phyloP scores from a whole-genome alignment of 129 eudicot species.

The Pulicaria dysenterica region DNA sequence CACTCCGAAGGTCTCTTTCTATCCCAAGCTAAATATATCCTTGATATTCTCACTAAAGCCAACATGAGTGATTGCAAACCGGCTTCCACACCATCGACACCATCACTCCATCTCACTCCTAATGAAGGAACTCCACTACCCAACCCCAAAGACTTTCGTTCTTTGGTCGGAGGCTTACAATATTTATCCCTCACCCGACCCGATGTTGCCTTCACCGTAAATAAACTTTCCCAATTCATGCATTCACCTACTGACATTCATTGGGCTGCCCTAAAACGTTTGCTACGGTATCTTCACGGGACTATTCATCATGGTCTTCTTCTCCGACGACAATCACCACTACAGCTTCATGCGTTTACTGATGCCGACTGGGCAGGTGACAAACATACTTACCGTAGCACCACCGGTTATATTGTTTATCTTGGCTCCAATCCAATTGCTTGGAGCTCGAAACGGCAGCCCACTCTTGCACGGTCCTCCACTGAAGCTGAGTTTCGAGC shows the following conservation, averaged over 20 bases:
- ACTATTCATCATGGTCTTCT: not conserved
- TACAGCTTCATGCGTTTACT: not conserved
- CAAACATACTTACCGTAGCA: not conserved
- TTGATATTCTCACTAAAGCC: not conserved
- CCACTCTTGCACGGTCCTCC: not conserved
- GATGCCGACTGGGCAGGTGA: not conserved
- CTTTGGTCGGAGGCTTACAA: not conserved
- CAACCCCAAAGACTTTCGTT: not conserved
- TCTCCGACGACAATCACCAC: too few species aligned
- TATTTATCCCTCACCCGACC: not conserved
- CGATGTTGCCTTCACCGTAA: not conserved
- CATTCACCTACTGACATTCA: not conserved
- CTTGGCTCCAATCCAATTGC: not conserved
- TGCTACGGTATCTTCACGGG: not conserved
- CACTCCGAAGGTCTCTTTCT: not conserved
- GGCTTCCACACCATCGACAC: not conserved
- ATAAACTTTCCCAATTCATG: not conserved
- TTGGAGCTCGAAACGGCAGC: not conserved
- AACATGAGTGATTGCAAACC: not conserved
- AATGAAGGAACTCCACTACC: too few species aligned
- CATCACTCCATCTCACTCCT: not conserved
- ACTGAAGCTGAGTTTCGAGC: not conserved
- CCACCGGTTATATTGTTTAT: not conserved
- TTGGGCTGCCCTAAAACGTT: not conserved
- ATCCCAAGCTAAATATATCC: not conserved